phyloP scores from a whole-genome alignment of 2,329 filamentous ascomycete genomes.

The Paracoccidioides lutzii region DNA sequence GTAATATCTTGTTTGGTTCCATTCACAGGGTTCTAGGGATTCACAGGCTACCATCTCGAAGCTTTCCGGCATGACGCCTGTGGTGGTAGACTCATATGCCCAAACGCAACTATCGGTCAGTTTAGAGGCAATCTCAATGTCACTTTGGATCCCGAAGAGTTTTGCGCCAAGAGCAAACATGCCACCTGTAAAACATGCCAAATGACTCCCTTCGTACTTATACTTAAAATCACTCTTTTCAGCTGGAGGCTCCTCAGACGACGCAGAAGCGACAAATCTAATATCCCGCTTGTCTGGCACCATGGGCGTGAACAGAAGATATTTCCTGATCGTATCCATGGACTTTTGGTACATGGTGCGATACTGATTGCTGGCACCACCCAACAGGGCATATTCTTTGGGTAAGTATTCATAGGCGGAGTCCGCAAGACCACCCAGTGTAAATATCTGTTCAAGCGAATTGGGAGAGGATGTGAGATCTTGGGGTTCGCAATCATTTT shows the following conservation, averaged over 20 bases:
- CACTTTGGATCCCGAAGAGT: constrained; percentile 38
- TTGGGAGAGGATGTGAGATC: constrained; percentile 27
- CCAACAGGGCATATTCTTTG: constrained; percentile 60
- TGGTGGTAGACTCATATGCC: constrained; percentile 38
- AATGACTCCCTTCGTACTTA: constrained; percentile 36
- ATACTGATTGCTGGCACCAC: constrained; percentile 54
- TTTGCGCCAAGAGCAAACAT: constrained; percentile 43
- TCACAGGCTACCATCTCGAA: constrained; percentile 33
- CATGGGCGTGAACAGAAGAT: constrained; percentile 69
- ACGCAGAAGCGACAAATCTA: constrained; percentile 48
- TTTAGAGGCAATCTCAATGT: constrained; percentile 38
- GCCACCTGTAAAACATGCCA: constrained; percentile 44
- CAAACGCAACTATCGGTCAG: constrained; percentile 45
- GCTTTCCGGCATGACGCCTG: constrained; percentile 44
- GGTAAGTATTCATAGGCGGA: constrained; percentile 47
- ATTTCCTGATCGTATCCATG: constrained; percentile 54
- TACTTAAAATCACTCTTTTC: constrained; percentile 17
- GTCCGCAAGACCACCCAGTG: constrained; percentile 45
- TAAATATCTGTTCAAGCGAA: constrained; percentile 26
- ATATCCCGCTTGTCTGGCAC: constrained; percentile 51
- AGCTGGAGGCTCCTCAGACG: constrained; percentile 38
- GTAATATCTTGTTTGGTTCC: constrained; percentile 12
- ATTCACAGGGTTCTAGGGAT: constrained; percentile 7
- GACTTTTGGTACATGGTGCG: constrained; percentile 56
- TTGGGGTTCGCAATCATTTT: constrained; percentile 26